Evolutionary conservation across 1,284 basidiomycete genomes (phyloP).

Genomic region (Wallemia ichthyophaga): DNA sequence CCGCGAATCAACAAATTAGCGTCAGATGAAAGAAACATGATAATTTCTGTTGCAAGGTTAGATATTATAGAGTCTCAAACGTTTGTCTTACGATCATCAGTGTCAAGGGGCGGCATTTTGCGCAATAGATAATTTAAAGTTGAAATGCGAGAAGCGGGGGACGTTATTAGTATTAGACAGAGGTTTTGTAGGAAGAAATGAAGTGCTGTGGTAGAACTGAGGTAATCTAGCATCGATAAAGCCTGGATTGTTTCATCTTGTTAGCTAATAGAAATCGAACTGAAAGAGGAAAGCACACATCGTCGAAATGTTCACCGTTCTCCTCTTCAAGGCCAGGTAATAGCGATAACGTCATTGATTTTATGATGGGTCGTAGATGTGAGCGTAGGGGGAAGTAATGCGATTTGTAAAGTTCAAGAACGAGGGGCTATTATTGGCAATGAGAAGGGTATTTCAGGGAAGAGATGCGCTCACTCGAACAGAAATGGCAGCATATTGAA

Average conservation of each 20-base stretch:
- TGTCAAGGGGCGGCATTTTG: not conserved
- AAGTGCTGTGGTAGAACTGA: slow-evolving; percentile 50
- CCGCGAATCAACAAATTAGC: slow-evolving; percentile 75
- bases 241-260: slow-evolving; percentile 24
- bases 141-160: slow-evolving; percentile 54
- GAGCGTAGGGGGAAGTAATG: slow-evolving; percentile 65
- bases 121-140: slow-evolving; percentile 62
- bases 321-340: slow-evolving; percentile 87
- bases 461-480: slow-evolving; percentile 30
- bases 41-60: slow-evolving; percentile 25
- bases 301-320: slow-evolving; percentile 84
- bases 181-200: slow-evolving; percentile 84
- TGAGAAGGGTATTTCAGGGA: not conserved
- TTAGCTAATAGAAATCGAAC: not conserved
- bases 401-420: slow-evolving; percentile 61
- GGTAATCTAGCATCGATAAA: slow-evolving; percentile 42
- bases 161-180: slow-evolving; percentile 74
- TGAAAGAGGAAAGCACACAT: slow-evolving; percentile 21
- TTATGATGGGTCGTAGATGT: slow-evolving; percentile 60
- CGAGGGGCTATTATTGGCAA: slow-evolving; percentile 27
- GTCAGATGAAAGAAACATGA: slow-evolving; percentile 44
- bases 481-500: slow-evolving; percentile 85
- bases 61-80: not conserved
- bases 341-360: slow-evolving; percentile 70
- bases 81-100: not conserved